phyloP scores from a whole-genome alignment of 768 basidiomycete genomes.

The Trametes villosa region DNA sequence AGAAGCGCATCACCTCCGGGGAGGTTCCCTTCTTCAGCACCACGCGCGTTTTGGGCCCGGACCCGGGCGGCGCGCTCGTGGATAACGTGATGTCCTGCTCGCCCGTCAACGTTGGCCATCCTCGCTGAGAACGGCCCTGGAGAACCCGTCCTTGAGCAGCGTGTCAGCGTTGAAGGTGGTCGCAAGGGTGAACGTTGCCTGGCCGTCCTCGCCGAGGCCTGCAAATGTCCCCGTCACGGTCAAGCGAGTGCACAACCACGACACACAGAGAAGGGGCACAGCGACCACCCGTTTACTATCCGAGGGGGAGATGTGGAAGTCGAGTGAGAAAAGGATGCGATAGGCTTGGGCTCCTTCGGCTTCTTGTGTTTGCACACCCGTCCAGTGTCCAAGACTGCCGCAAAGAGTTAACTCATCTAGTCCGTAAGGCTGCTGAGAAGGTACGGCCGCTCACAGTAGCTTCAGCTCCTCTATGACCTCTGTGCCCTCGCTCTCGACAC shows the following conservation, averaged over 20 bases:
- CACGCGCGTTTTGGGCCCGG: no score
- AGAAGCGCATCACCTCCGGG: conserved; percentile 34
- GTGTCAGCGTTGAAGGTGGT: not conserved
- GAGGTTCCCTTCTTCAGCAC: conserved; percentile 6
- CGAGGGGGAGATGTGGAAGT: not conserved
- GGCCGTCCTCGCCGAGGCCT: not conserved
- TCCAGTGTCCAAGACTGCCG: not conserved
- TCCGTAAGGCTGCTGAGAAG: no score
- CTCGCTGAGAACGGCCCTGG: not conserved
- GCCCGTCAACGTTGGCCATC: not conserved
- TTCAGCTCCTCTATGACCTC: not conserved
- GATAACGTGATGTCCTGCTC: not conserved
- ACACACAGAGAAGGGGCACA: not conserved
- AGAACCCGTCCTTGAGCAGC: not conserved
- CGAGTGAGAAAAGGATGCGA: not conserved
- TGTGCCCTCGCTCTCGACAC: not conserved
- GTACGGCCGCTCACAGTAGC: conserved; percentile 8
- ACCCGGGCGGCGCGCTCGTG: no score
- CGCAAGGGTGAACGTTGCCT: not conserved
- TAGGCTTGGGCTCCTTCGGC: no score
- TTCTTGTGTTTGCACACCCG: not conserved
- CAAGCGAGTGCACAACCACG: conserved; percentile 1
- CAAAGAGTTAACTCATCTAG: no score
- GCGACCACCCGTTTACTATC: not conserved
- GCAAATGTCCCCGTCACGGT: not conserved